Percentiles rank a stretch among this genome's conserved stretches.
Evolutionary conservation across 768 basidiomycete genomes (phyloP).

Genomic region (Porpolomopsis calyptriformis): DNA sequence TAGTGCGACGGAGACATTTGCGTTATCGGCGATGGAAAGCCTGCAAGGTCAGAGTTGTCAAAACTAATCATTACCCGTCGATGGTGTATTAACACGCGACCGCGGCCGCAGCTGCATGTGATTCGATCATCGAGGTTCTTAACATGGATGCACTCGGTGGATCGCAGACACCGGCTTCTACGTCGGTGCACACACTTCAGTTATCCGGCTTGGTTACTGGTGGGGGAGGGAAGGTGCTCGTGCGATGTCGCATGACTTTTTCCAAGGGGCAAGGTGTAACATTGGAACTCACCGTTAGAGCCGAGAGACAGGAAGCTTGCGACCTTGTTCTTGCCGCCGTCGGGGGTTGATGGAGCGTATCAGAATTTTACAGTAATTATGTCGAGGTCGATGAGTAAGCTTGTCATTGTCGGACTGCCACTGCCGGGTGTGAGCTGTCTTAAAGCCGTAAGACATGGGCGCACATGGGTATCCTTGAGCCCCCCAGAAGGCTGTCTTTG

Average conservation of each 20-base stretch:
- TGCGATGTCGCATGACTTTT: constrained; percentile 92
- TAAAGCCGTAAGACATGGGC: too few species aligned
- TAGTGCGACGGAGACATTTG: constrained; percentile 84
- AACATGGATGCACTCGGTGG: constrained; percentile 97
- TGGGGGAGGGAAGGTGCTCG: constrained; percentile 93
- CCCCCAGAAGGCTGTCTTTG: too few species aligned
- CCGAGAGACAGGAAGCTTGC: constrained; percentile 81
- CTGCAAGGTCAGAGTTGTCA: constrained; percentile 64
- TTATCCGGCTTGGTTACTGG: constrained; percentile 84
- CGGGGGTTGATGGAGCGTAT: constrained; percentile 36
- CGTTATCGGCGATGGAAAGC: constrained; percentile 83
- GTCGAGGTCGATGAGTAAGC: too few species aligned
- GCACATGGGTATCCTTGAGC: too few species aligned
- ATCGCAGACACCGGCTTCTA: constrained; percentile 67
- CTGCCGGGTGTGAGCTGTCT: too few species aligned
- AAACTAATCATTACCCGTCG: constrained; percentile 10
- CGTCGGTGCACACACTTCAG: constrained; percentile 89
- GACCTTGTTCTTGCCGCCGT: constrained; percentile 86
- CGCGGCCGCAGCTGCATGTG: constrained; percentile 95
- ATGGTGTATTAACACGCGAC: too few species aligned
- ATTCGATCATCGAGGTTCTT: constrained; percentile 90
- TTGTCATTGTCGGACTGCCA: too few species aligned
- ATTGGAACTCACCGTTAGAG: constrained; percentile 81
- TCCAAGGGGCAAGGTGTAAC: constrained; percentile 85
- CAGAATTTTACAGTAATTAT: neutral